phyloP scores from a whole-genome alignment of 2,329 filamentous ascomycete genomes.

The Parastagonospora nodorum region DNA sequence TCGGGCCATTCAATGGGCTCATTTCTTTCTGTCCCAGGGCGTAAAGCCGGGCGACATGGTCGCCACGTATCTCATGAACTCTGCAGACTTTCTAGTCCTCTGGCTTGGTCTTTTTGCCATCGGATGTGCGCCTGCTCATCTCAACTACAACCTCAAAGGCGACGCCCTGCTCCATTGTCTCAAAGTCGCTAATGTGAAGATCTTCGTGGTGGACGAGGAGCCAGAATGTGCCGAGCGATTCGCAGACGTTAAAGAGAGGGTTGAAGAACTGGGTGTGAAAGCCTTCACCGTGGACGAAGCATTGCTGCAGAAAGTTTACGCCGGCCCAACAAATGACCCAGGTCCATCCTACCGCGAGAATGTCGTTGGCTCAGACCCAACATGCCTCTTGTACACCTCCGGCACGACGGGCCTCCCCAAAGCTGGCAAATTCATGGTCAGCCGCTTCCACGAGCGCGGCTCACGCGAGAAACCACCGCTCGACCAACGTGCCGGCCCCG shows the following conservation, averaged over 20 bases:
- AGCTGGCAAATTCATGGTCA: constrained; percentile 36
- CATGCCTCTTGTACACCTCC: constrained; percentile 72
- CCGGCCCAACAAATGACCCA: constrained; percentile 44
- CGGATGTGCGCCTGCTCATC: constrained; percentile 69
- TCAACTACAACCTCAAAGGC: constrained; percentile 70
- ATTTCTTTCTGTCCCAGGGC: constrained; percentile 51
- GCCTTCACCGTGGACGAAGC: constrained; percentile 19
- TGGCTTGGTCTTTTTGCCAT: constrained; percentile 70
- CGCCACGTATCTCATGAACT: constrained; percentile 69
- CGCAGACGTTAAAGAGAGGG: constrained; percentile 12
- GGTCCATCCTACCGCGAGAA: constrained; percentile 59
- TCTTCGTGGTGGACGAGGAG: constrained; percentile 65
- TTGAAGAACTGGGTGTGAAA: constrained; percentile 28
- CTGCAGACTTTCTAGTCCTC: constrained; percentile 67
- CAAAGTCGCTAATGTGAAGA: constrained; percentile 58
- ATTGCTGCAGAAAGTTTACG: constrained; percentile 26
- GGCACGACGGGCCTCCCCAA: constrained; percentile 78
- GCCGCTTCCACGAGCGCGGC: constrained; percentile 39
- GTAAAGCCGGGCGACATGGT: constrained; percentile 67
- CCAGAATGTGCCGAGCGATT: constrained; percentile 27
- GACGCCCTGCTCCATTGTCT: constrained; percentile 69
- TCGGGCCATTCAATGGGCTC: constrained; percentile 35
- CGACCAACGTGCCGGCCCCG: constrained; percentile 43
- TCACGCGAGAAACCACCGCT: constrained; percentile 39
- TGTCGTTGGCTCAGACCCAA: constrained; percentile 59